A percentile compares a stretch with the other conserved stretches of the same genome.
Conservation (phyloP, 2,329 filamentous ascomycete genomes). For the Arthrobotrys iridis region DNA sequence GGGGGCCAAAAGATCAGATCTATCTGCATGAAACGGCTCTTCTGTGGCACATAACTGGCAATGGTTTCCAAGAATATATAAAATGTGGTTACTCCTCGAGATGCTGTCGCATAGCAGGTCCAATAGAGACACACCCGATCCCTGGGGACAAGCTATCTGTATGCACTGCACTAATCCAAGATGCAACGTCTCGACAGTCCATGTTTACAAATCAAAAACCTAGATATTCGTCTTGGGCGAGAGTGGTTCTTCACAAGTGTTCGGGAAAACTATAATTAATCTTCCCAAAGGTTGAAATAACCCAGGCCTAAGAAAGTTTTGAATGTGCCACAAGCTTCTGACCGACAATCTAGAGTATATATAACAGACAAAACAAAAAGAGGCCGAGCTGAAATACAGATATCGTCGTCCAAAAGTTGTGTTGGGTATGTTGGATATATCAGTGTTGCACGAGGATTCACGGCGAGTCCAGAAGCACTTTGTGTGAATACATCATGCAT, state of each 20-base stretch:
- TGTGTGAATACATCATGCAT: too few species aligned
- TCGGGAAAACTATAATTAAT: too few species aligned
- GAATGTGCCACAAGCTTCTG: too few species aligned
- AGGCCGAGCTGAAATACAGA: too few species aligned
- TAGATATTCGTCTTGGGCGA: background rate
- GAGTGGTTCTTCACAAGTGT: too few species aligned
- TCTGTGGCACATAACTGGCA: background rate
- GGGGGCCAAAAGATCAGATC: slow-evolving; percentile 4
- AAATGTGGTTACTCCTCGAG: background rate
- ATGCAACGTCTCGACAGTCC: background rate
- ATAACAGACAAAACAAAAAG: too few species aligned
- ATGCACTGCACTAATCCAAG: background rate
- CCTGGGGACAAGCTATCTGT: background rate
- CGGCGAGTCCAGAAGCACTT: too few species aligned
- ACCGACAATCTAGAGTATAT: too few species aligned
- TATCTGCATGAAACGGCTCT: background rate
- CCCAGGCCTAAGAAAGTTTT: background rate
- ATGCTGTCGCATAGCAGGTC: background rate
- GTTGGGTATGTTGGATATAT: background rate
- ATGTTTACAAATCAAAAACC: background rate
- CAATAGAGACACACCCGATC: too few species aligned
- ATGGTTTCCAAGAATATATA: background rate
- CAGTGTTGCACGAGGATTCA: too few species aligned
- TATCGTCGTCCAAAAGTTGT: background rate
- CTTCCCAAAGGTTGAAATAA: too few species aligned